Evolutionary conservation across 148 eudicot genomes (phyloP).

Genomic region (Vaccinium corymbosum): DNA sequence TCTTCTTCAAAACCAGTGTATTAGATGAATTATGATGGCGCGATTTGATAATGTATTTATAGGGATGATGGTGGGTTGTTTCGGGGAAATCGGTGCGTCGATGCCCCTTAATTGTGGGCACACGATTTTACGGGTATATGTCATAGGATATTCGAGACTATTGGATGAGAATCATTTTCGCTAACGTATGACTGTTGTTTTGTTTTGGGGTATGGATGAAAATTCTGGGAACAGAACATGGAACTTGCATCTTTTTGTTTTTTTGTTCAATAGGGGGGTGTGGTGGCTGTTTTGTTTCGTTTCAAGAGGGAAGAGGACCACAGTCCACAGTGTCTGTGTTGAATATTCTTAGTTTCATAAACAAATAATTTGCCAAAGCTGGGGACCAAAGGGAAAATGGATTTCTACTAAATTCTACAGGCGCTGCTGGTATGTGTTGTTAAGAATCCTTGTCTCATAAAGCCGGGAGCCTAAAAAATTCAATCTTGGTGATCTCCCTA

Average conservation of each 20-base stretch:
- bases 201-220: not conserved
- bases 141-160: not conserved
- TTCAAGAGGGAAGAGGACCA: not conserved
- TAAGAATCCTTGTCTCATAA: not conserved
- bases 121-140: slow-evolving; percentile 7
- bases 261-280: not conserved
- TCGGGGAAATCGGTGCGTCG: slow-evolving; percentile 1
- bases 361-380: not conserved
- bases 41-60: not conserved
- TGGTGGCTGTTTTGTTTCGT: not conserved
- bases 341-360: not conserved
- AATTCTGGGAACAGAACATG: not conserved
- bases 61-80: not conserved
- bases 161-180: not conserved
- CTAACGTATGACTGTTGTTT: not conserved
- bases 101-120: slow-evolving; percentile 12
- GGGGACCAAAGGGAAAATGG: not conserved
- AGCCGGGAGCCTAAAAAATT: not conserved
- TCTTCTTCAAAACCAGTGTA: not conserved
- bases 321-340: not conserved
- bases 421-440: not conserved
- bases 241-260: not conserved
- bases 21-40: not conserved
- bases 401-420: not conserved
- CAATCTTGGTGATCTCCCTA: too few relatives aligned